Conservation (phyloP, 495 filamentous ascomycete species). For the Aspergillus leporis region DNA sequence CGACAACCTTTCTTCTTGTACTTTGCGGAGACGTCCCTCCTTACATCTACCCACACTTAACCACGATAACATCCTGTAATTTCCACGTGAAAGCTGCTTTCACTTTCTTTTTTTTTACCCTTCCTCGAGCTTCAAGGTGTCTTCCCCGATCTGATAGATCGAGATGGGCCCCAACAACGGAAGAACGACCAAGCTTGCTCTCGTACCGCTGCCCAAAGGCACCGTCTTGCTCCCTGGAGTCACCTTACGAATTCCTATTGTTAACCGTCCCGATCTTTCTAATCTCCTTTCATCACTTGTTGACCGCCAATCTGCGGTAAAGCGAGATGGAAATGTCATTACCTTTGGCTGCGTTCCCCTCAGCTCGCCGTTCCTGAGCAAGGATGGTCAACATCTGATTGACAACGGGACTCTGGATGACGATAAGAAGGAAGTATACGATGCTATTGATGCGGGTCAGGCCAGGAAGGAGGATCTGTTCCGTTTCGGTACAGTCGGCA, state of each 20-base stretch:
- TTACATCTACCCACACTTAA: slow-evolving; percentile 5
- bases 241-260: slow-evolving; percentile 72
- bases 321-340: slow-evolving; percentile 62
- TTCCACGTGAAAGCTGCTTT: not conserved
- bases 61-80: not conserved
- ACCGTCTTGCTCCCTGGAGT: slow-evolving; percentile 80
- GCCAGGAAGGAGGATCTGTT: slow-evolving; percentile 73
- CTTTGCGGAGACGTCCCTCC: slow-evolving; percentile 8
- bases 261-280: slow-evolving; percentile 77
- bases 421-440: slow-evolving; percentile 38
- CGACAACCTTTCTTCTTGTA: slow-evolving; percentile 6
- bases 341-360: slow-evolving; percentile 83
- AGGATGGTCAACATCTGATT: slow-evolving; percentile 69
- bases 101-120: not conserved
- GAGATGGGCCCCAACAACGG: slow-evolving; percentile 46
- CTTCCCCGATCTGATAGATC: slow-evolving; percentile 17
- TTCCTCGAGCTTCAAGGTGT: not conserved
- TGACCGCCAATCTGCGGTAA: slow-evolving; percentile 61
- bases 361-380: slow-evolving; percentile 65
- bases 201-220: slow-evolving; percentile 74
- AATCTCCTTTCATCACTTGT: slow-evolving; percentile 78
- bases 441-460: slow-evolving; percentile 55
- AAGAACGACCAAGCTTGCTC: slow-evolving; percentile 58
- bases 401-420: slow-evolving; percentile 47
- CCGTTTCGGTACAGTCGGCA: slow-evolving; percentile 73